These are phyloP conservation scores for Termitomyces bulborhizus DNA, from an alignment of 768 basidiomycete species.

Conservation along the genomic window DNA sequence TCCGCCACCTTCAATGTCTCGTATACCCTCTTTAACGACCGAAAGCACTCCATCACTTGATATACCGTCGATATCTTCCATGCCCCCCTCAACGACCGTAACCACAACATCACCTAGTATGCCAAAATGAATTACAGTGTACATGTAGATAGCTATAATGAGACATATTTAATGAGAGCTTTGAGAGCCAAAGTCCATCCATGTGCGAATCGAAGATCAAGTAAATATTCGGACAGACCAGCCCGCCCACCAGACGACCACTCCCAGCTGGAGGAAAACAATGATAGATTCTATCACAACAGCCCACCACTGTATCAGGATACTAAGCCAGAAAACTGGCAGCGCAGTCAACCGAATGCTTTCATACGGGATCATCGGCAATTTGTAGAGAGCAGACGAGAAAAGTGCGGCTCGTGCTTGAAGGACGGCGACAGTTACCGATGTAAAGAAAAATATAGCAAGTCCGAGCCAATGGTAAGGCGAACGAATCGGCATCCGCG, in stretches of 20 bases:
- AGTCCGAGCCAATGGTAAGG: slow-evolving; percentile 65
- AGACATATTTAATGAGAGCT: not conserved
- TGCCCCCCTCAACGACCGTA: not conserved
- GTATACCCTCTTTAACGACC: not conserved
- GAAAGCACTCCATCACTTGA: not conserved
- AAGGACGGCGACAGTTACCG: slow-evolving; percentile 44
- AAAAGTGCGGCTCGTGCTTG: slow-evolving; percentile 55
- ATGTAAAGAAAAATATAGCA: slow-evolving; percentile 40
- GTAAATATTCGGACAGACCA: slow-evolving; percentile 54
- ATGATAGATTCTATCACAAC: slow-evolving; percentile 53
- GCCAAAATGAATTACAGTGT: not conserved
- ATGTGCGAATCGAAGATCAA: slow-evolving; percentile 17
- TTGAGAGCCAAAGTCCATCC: not conserved
- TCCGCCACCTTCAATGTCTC: not conserved
- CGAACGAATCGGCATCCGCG: slow-evolving; percentile 54
- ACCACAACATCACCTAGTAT: slow-evolving; percentile 2
- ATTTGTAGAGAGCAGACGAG: slow-evolving; percentile 45
- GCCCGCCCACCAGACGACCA: slow-evolving; percentile 70
- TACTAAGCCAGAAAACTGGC: slow-evolving; percentile 58
- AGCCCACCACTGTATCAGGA: slow-evolving; percentile 63
- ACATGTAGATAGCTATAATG: not conserved
- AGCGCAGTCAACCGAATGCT: slow-evolving; percentile 58
- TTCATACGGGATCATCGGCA: slow-evolving; percentile 53
- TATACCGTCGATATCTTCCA: not conserved
- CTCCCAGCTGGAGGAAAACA: slow-evolving; percentile 50